Percentiles rank a stretch among this genome's conserved stretches.
Conservation (phyloP, 106 monocot species). For the Acorus gramineus region DNA sequence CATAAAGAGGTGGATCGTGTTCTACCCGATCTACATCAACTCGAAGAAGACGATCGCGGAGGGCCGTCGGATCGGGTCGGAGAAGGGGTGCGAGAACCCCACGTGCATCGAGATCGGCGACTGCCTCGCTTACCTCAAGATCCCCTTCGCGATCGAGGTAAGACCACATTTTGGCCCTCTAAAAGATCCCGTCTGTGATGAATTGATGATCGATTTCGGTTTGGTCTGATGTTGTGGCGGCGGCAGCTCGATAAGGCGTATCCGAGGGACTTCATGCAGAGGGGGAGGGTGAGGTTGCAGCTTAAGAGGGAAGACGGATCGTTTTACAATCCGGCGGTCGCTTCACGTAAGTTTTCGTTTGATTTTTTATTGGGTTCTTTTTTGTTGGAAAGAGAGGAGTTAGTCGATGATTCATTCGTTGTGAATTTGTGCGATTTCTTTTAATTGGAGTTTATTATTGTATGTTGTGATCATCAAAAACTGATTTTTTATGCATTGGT, state of each 20-base stretch:
- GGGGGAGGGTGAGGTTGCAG: constrained; percentile 76
- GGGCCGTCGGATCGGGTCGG: constrained; percentile 40
- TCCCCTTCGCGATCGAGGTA: constrained; percentile 76
- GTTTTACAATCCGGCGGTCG: constrained; percentile 48
- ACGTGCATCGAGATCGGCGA: constrained; percentile 59
- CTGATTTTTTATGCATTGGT: too few relatives aligned
- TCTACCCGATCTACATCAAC: constrained; percentile 63
- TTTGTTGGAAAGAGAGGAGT: too few relatives aligned
- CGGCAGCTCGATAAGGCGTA: constrained; percentile 82
- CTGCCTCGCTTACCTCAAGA: constrained; percentile 48
- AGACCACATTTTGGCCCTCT: background rate
- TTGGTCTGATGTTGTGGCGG: background rate
- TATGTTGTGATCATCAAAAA: too few relatives aligned
- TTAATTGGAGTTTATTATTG: too few relatives aligned
- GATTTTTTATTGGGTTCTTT: too few relatives aligned
- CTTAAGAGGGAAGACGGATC: constrained; percentile 78
- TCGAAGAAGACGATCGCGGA: constrained; percentile 71
- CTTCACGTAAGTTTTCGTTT: constrained; percentile 41
- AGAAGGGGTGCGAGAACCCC: constrained; percentile 61
- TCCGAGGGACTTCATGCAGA: constrained; percentile 89
- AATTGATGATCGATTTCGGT: background rate
- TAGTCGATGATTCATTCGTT: too few relatives aligned
- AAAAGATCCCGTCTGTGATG: background rate
- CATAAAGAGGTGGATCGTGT: constrained; percentile 55
- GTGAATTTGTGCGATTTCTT: too few relatives aligned